These are phyloP conservation scores for Phytophthora megakarya DNA, from an alignment of 352 stramenopile species.

Conservation along the genomic window DNA sequence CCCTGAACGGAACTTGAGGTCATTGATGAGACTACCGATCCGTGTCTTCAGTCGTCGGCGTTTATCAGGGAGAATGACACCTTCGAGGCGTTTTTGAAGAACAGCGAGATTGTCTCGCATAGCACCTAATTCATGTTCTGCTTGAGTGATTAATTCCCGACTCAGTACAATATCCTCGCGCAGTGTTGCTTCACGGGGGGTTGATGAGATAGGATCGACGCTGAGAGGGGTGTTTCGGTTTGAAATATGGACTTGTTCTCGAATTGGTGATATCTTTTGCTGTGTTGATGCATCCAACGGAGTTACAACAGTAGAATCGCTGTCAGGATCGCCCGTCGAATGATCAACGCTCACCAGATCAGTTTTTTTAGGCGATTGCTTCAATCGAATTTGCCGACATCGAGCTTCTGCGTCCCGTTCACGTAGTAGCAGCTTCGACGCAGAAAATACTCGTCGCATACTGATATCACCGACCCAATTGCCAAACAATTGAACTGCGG, in stretches of 20 bases:
- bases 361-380: not conserved
- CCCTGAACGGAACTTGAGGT: slow-evolving; percentile 67
- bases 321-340: not conserved
- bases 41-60: slow-evolving; percentile 56
- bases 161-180: slow-evolving; percentile 53
- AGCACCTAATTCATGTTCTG: slow-evolving; percentile 63
- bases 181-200: slow-evolving; percentile 36
- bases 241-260: not conserved
- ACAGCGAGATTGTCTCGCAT: slow-evolving; percentile 61
- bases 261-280: not conserved
- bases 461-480: slow-evolving; percentile 57
- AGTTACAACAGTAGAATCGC: slow-evolving; percentile 5
- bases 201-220: not conserved
- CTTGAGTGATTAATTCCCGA: slow-evolving; percentile 66
- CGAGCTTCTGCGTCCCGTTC: slow-evolving; percentile 42
- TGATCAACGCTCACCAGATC: not conserved
- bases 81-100: slow-evolving; percentile 49
- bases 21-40: slow-evolving; percentile 54
- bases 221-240: not conserved
- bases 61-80: slow-evolving; percentile 41
- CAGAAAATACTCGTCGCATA: slow-evolving; percentile 61
- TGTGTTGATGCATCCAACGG: slow-evolving; percentile 3
- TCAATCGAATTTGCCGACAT: slow-evolving; percentile 14
- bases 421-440: slow-evolving; percentile 49
- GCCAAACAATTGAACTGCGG: slow-evolving; percentile 34